These are phyloP conservation scores for Apophysomyces trapeziformis DNA, from an alignment of 371 early-diverging fungal genomes.

Conservation along the genomic window DNA sequence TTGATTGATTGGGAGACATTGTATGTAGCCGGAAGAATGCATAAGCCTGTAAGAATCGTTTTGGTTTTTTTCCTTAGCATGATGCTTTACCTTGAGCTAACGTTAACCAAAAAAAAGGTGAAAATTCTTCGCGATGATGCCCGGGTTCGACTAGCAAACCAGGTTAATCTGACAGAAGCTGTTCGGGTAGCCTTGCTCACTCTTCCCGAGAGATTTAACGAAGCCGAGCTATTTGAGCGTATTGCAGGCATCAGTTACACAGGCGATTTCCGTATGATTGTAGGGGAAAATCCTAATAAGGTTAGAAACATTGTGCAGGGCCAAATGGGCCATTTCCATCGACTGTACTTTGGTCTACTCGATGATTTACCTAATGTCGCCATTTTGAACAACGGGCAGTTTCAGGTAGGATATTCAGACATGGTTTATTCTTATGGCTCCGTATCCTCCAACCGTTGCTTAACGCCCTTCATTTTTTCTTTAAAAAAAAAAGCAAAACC, in stretches of 20 bases:
- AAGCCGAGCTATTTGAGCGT: conserved; percentile 80
- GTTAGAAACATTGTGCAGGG: conserved; percentile 89
- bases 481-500: conserved; percentile 58
- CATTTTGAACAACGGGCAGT: conserved; percentile 56
- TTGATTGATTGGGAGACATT: conserved; percentile 93
- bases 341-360: conserved; percentile 80
- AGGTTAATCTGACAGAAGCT: conserved; percentile 87
- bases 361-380: conserved; percentile 80
- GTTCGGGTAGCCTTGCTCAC: conserved; percentile 84
- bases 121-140: conserved; percentile 89
- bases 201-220: conserved; percentile 82
- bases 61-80: neutral
- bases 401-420: conserved; percentile 40
- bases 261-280: conserved; percentile 92
- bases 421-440: neutral
- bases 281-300: conserved; percentile 96
- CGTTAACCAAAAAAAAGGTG: conserved; percentile 41
- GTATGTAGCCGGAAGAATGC: conserved; percentile 96
- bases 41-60: conserved; percentile 85
- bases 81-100: neutral
- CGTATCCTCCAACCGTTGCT: neutral
- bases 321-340: conserved; percentile 79
- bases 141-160: conserved; percentile 82
- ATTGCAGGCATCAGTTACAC: conserved; percentile 89
- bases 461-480: too few relatives aligned